Conservation (phyloP, 2,329 filamentous ascomycete species). For the Lasiodiplodia gonubiensis region DNA sequence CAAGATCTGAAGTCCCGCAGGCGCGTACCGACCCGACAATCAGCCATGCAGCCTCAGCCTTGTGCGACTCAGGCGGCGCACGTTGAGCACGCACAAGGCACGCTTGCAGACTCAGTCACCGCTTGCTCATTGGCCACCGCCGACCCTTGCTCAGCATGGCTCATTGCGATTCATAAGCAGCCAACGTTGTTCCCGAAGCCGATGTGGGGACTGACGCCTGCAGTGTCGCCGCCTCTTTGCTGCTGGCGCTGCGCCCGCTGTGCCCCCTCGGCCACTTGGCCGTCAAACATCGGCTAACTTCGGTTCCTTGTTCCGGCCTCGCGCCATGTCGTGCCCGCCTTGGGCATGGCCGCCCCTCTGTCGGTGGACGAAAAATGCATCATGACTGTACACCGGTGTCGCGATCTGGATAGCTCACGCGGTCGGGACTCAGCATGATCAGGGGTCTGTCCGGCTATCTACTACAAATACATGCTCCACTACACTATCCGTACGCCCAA, state of each 20-base stretch:
- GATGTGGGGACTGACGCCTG: constrained; percentile 19
- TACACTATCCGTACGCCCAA: constrained; percentile 2
- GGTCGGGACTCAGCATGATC: not conserved
- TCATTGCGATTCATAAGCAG: constrained; percentile 13
- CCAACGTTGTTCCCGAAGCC: constrained; percentile 3
- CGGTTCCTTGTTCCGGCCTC: not conserved
- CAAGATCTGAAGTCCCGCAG: constrained; percentile 23
- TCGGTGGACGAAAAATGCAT: not conserved
- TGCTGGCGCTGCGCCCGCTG: not conserved
- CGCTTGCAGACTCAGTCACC: not conserved
- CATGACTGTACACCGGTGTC: constrained; percentile 4
- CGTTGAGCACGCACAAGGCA: not conserved
- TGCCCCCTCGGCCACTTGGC: constrained; percentile 4
- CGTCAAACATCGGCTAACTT: not conserved
- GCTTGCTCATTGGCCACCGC: not conserved
- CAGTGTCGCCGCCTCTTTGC: not conserved
- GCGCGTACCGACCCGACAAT: constrained; percentile 21
- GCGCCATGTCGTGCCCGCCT: not conserved
- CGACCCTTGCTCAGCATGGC: not conserved
- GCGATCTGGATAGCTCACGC: not conserved
- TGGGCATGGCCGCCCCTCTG: not conserved
- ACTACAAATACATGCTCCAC: constrained; percentile 11
- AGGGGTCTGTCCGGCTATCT: constrained; percentile 14
- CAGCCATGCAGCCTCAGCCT: constrained; percentile 14
- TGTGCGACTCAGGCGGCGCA: constrained; percentile 13